Evolutionary conservation across 805 yeast species (phyloP).

Genomic region (Pichia membranifaciens): DNA sequence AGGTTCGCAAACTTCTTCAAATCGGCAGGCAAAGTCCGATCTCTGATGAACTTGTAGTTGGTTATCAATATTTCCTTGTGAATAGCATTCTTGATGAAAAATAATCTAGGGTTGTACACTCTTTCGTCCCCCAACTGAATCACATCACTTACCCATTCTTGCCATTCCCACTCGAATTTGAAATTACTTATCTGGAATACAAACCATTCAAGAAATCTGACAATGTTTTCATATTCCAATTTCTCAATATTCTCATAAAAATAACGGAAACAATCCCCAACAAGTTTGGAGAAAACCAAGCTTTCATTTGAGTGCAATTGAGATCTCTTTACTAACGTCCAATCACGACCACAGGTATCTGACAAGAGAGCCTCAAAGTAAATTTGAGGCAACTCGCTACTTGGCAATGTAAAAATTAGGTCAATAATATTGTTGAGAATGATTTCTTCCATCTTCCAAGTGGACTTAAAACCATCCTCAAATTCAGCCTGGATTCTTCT

Average conservation of each 20-base stretch:
- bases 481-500: constrained; percentile 37
- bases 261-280: constrained; percentile 86
- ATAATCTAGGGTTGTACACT: constrained; percentile 64
- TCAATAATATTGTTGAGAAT: constrained; percentile 78
- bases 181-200: constrained; percentile 89
- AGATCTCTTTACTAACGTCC: constrained; percentile 35
- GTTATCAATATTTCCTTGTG: constrained; percentile 79
- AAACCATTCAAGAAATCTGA: constrained; percentile 83
- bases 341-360: constrained; percentile 79
- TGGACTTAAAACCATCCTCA: constrained; percentile 40
- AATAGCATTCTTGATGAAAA: constrained; percentile 71
- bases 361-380: constrained; percentile 82
- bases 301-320: constrained; percentile 20
- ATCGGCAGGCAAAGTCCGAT: constrained; percentile 61
- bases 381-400: constrained; percentile 55
- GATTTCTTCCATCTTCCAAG: constrained; percentile 89
- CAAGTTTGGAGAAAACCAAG: constrained; percentile 79
- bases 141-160: constrained; percentile 71
- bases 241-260: constrained; percentile 62
- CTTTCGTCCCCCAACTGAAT: constrained; percentile 39
- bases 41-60: constrained; percentile 58
- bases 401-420: constrained; percentile 70
- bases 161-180: constrained; percentile 97
- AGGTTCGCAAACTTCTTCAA: constrained; percentile 45
- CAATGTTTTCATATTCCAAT: constrained; percentile 70